Base-by-base conservation (phyloP, 306 rosid species). In the Fragaria iinumae region DNA sequence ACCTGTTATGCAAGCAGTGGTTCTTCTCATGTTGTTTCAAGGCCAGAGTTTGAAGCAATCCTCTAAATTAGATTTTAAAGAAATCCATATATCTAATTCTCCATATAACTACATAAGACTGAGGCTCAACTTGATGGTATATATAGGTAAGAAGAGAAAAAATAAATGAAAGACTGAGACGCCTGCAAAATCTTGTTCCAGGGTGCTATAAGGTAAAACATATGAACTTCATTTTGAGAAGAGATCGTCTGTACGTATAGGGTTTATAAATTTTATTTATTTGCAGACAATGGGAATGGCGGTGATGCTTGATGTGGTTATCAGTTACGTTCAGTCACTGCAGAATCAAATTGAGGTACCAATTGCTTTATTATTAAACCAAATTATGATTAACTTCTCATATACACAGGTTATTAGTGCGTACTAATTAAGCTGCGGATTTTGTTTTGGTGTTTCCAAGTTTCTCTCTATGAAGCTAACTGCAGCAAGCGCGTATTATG, bases 241-340 rank as follows among this genome's bases (percentile, higher is more conserved):
- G 5, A 5, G 11, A 29, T 63, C 2, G 68, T 63, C 7, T 5
- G 8, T 29, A 11, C 1, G 12, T 29, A 21, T 5, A 5, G 23
- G 20, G 4, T 52, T 49, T 11, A 36, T 39, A 25, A 11, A 18
- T 49, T 39, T n/a, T 11, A 2, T 67, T 6, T 13, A 34, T 71
- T 65, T 12, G 76, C 84, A 90, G 96, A 79, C 88, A 47, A 90
- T 90, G 96, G 96, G 93, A 64, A 87, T 88, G 96, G 90, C 90
- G 17, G 88, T 84, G 8, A 88, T 90, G 96, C 69, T 90, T 64
- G 96, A 88, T 82, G 96, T 85, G 77, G 88, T 88, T 47, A 88
- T 85, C 83, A 78, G 85, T 53, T 90, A 90, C 76, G 84, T 90
- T 68, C 92, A 87, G 32, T 88, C 96, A 12, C 85, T 90, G 39